These are phyloP conservation scores for Durio zibethinus DNA, from an alignment of 345 rosid species.

Conservation along the genomic window DNA sequence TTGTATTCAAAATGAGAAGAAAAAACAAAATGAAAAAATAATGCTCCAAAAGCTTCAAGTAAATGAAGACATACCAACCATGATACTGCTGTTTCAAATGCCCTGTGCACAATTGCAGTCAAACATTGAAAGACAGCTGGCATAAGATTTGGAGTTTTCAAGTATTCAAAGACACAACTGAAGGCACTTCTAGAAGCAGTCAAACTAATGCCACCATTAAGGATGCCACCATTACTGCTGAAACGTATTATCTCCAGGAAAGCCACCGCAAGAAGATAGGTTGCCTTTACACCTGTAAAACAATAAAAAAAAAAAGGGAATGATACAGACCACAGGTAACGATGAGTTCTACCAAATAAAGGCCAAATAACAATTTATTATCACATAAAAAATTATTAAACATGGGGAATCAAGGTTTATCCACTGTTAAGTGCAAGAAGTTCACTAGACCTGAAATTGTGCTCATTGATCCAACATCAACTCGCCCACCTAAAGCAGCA, in stretches of 20 bases:
- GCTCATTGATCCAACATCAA: slow-evolving; percentile 80
- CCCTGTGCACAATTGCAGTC: slow-evolving; percentile 84
- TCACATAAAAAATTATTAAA: slow-evolving; percentile 1
- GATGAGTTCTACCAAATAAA: neutral
- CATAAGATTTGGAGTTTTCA: slow-evolving; percentile 87
- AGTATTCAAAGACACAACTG: slow-evolving; percentile 92
- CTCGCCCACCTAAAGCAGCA: slow-evolving; percentile 91
- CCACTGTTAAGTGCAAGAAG: slow-evolving; percentile 6
- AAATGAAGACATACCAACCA: slow-evolving; percentile 72
- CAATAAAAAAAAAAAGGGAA: neutral
- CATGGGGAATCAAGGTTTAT: slow-evolving; percentile 1
- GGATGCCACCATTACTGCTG: slow-evolving; percentile 97
- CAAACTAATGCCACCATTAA: slow-evolving; percentile 65
- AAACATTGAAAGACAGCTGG: slow-evolving; percentile 92
- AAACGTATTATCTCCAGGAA: slow-evolving; percentile 93
- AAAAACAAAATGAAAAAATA: neutral
- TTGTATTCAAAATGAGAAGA: neutral
- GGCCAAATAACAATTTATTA: neutral
- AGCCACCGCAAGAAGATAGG: slow-evolving; percentile 98
- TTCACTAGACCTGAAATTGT: slow-evolving; percentile 79
- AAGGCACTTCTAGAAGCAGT: slow-evolving; percentile 92
- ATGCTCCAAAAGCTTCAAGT: slow-evolving; percentile 2
- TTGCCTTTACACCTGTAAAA: slow-evolving; percentile 90
- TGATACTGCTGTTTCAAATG: slow-evolving; percentile 83
- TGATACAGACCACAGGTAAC: neutral